A percentile compares a stretch with the other conserved stretches of the same genome.
These are phyloP conservation scores for Trichophyton mentagrophytes DNA, from an alignment of 2,329 filamentous ascomycete genomes.

Conservation along the genomic window DNA sequence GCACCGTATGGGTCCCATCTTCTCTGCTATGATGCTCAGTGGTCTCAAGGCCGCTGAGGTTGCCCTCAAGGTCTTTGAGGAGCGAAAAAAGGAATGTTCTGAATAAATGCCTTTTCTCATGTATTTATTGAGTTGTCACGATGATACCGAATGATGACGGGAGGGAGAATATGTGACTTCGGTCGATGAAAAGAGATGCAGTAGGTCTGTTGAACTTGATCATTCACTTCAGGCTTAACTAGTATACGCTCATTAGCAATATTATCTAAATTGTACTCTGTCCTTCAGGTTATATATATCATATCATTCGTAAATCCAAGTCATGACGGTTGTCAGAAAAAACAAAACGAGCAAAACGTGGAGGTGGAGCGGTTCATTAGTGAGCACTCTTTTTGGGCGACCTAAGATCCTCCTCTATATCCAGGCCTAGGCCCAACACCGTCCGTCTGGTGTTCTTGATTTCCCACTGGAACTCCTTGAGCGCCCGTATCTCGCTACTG, in stretches of 20 bases:
- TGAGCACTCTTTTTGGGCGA: background rate
- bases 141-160: background rate
- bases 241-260: conserved; percentile 1
- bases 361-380: background rate
- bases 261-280: background rate
- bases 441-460: conserved; percentile 51
- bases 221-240: no score
- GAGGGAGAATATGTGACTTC: background rate
- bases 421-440: conserved; percentile 13
- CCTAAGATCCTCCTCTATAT: conserved; percentile 14
- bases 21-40: conserved; percentile 76
- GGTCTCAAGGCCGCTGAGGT: conserved; percentile 87
- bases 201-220: background rate
- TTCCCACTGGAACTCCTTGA: conserved; percentile 92
- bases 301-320: background rate
- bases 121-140: background rate
- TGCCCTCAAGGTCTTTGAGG: conserved; percentile 59
- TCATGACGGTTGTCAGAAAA: background rate
- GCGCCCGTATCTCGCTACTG: conserved; percentile 63
- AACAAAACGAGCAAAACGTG: background rate
- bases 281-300: background rate
- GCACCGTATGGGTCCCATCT: conserved; percentile 82
- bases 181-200: background rate
- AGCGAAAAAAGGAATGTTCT: conserved; percentile 58
- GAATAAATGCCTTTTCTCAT: conserved; percentile 25